phyloP scores from a whole-genome alignment of 108 stramenopile genomes.

The Hondaea fermentalgiana region DNA sequence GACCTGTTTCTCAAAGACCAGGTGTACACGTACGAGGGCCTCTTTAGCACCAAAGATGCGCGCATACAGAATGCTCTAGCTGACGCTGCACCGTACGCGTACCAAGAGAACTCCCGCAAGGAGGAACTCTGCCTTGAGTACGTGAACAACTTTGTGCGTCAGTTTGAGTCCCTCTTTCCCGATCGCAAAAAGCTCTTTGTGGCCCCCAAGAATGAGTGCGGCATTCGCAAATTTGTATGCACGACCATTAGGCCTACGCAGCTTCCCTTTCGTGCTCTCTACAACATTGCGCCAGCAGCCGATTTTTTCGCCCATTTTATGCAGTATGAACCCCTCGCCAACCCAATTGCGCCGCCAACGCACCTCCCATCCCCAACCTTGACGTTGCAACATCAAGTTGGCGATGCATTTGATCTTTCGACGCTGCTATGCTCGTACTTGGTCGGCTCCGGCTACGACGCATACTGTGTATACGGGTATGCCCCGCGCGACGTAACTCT shows the following conservation, averaged over 20 bases:
- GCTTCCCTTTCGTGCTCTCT: constrained; percentile 54
- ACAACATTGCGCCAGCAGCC: constrained; percentile 42
- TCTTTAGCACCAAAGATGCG: not conserved
- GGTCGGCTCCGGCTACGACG: constrained; percentile 67
- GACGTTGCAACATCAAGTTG: constrained; percentile 51
- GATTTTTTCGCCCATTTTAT: constrained; percentile 56
- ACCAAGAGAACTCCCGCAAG: constrained; percentile 41
- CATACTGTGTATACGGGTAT: constrained; percentile 59
- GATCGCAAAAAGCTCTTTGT: constrained; percentile 42
- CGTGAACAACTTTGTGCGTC: constrained; percentile 37
- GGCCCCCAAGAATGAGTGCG: constrained; percentile 44
- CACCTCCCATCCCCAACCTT: constrained; percentile 38
- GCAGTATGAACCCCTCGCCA: constrained; percentile 65
- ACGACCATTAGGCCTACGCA: constrained; percentile 60
- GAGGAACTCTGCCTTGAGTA: constrained; percentile 61
- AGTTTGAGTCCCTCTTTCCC: constrained; percentile 46
- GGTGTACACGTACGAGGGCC: not conserved
- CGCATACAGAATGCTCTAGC: not conserved
- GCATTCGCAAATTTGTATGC: constrained; percentile 60
- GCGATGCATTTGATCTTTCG: constrained; percentile 64
- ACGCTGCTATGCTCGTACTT: constrained; percentile 52
- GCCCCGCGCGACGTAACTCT: constrained; percentile 45
- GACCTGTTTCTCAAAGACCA: not conserved
- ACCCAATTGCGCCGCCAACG: constrained; percentile 28
- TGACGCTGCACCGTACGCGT: not conserved